A percentile compares a stretch with the other conserved stretches of the same genome.
Evolutionary conservation across 352 stramenopile genomes (phyloP).

Genomic region (Lagenidium sp.): DNA sequence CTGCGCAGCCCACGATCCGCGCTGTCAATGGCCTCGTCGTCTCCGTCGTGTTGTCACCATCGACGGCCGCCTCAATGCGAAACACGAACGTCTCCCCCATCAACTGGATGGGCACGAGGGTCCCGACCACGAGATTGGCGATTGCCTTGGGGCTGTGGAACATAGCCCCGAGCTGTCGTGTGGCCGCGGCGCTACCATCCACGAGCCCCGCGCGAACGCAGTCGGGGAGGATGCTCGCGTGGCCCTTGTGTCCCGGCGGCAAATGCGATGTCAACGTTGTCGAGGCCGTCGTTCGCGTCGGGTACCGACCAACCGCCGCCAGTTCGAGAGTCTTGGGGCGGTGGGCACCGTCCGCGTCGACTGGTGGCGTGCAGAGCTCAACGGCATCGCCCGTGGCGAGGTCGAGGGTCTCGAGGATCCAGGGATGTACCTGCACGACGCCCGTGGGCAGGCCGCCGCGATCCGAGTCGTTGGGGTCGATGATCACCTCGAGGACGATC

Average conservation of each 20-base stretch:
- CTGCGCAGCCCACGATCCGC: no score
- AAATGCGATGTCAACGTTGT: no score
- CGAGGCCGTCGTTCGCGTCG: slow-evolving; percentile 11
- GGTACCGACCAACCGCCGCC: slow-evolving; percentile 8
- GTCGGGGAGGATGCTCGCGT: slow-evolving; percentile 29
- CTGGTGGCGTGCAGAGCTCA: not conserved
- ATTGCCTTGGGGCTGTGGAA: not conserved
- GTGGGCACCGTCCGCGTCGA: no score
- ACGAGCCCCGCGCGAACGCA: slow-evolving; percentile 29
- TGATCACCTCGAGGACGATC: slow-evolving; percentile 12
- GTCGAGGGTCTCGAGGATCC: slow-evolving; percentile 26
- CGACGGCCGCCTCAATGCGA: slow-evolving; percentile 13
- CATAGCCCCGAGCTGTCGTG: slow-evolving; percentile 24
- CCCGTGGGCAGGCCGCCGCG: slow-evolving; percentile 10
- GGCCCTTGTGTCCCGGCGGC: no score
- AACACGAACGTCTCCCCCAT: slow-evolving; percentile 48
- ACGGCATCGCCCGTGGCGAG: slow-evolving; percentile 8
- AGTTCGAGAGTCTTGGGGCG: slow-evolving; percentile 1
- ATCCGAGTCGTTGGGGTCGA: slow-evolving; percentile 25
- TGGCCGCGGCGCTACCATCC: slow-evolving; percentile 17
- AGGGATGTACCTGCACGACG: slow-evolving; percentile 38
- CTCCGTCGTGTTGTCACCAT: not conserved
- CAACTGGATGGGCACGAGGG: slow-evolving; percentile 32
- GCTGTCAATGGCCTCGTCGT: slow-evolving; percentile 10
- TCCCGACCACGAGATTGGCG: slow-evolving; percentile 5